Evolutionary conservation across 148 eudicot genomes (phyloP).

Genomic region (Silene uniflora): DNA sequence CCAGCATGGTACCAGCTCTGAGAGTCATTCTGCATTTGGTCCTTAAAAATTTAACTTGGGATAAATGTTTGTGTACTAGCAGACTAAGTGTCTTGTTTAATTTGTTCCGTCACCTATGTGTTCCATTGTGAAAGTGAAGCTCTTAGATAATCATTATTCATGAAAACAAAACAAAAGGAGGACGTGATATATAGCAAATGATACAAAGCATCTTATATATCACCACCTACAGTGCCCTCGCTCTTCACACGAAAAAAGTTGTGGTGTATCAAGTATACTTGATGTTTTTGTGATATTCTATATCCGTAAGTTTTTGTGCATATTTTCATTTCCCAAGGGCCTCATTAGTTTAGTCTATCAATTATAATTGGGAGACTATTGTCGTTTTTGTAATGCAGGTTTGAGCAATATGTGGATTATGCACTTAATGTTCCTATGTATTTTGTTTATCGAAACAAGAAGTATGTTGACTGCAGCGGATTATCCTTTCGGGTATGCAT

Average conservation of each 20-base stretch:
- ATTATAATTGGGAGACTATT: not conserved
- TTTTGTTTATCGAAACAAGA: conserved; percentile 74
- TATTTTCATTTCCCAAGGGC: not conserved
- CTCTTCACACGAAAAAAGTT: not conserved
- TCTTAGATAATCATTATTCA: not conserved
- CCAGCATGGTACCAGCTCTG: not conserved
- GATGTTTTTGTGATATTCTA: not conserved
- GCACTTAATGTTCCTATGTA: conserved; percentile 98
- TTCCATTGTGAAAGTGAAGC: not conserved
- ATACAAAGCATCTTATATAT: not conserved
- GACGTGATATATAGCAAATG: not conserved
- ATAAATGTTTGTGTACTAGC: not conserved
- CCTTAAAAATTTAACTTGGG: not conserved
- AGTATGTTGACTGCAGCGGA: conserved; percentile 84
- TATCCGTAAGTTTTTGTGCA: not conserved
- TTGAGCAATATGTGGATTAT: conserved; percentile 94
- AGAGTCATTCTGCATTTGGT: not conserved
- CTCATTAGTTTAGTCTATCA: conserved; percentile 3
- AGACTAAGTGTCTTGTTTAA: not conserved
- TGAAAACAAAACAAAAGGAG: not conserved
- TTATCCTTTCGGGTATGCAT: conserved; percentile 77
- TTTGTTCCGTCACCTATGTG: not conserved
- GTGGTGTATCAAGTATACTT: not conserved
- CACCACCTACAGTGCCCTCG: not conserved
- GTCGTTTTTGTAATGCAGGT: conserved; percentile 42